Base-by-base conservation (phyloP, 345 rosid genomes). In the Ailanthus altissimus region DNA sequence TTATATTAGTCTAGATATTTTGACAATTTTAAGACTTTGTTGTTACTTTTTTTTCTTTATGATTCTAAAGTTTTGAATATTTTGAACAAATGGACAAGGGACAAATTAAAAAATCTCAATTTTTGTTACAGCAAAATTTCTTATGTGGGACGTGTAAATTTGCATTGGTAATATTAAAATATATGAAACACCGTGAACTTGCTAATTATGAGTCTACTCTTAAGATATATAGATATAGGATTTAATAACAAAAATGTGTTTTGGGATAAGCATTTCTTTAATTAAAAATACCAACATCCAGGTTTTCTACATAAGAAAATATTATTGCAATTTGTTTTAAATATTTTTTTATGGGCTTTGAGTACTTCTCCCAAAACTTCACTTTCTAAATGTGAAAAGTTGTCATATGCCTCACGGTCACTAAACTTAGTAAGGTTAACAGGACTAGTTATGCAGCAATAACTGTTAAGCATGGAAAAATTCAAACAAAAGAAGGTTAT, bases 381-480 rank as follows among this genome's bases (percentile, higher is more conserved):
- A 28, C 54, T 45, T 47, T 32, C 13, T 47, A 28, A 68, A 69
- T 50, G 15, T 25, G 59, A 20, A 50, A 1, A 49, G 20, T 15
- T 46, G 16, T 38, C 50, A 28, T 51, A 8, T 69, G 9, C 59
- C 36, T 25, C 28, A 28, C 5, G 25, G 59, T 49, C 8, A 49
- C 5, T 50, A 0, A 36, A 61, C 47, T 26, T n/a, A 47, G 59
- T 28, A 15, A 61, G 20, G 15, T 18, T 26, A 11, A 63, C 45
- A 54, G 10, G 16, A 65, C 49, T 32, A 26, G 15, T 13, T 43
- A 20, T 23, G 38, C 15, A 38, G 71, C 23, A 62, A 14, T 49
- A 62, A 61, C 5, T 28, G 26, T 62, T 59, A 54, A 59, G 64
- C 66, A 26, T 8, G 23, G 2, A 65, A 73, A 64, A 69, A n/a